Evolutionary conservation across 139 green algal species (phyloP), one percentile per base, ranked within the genome.

Genomic region (Dunaliella primolecta): DNA sequence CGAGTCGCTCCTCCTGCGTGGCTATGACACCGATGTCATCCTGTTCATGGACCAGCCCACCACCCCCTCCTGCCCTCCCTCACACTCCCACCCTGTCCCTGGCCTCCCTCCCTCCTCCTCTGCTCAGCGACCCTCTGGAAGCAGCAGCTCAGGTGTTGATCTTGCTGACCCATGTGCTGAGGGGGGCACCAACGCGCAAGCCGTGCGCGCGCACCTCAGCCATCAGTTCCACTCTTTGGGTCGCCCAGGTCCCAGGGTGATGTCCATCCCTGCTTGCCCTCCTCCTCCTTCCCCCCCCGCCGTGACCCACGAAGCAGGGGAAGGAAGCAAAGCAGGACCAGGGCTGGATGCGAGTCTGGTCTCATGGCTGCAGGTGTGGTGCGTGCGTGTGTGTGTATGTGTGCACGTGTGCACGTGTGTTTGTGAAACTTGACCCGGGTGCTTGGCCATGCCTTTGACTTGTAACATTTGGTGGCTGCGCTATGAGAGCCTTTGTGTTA

Each of bases 1-100:
- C 31, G 97, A 99, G 64, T 93, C 85, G 27, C 91, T 98, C 38
- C 30, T 90, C 76, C 32, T 93, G 36, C 83, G 97, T 0, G 97
- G 97, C 7, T 96, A 96, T 84, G 89, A 94, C 32, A 87, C 96
- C 36, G 92, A 92, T 31, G 81, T 75, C 1, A 84, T 91, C 24
- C 81, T 92, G n/a, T 34, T 88, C 70, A 46, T 90, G 75, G 82
- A 85, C 3, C 75, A 56, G 77, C 46, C 81, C 75, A 29, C 32
- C 1, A 56, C 7, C 46, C 46, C 46, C 15, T 15, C 46, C 21
- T 24, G 7, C 77, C 57, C 20, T 3, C 34, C 55, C 34, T n/a
- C 31, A 15, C 80, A 72, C 24, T 55, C 46, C 38, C 2, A 84
- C 3, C n/a, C n/a, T 71, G 36, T 2, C 1, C 34, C 64, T 36